Conservation (phyloP, 2,329 filamentous ascomycete genomes). For the Neofusicoccum umdonicola region DNA sequence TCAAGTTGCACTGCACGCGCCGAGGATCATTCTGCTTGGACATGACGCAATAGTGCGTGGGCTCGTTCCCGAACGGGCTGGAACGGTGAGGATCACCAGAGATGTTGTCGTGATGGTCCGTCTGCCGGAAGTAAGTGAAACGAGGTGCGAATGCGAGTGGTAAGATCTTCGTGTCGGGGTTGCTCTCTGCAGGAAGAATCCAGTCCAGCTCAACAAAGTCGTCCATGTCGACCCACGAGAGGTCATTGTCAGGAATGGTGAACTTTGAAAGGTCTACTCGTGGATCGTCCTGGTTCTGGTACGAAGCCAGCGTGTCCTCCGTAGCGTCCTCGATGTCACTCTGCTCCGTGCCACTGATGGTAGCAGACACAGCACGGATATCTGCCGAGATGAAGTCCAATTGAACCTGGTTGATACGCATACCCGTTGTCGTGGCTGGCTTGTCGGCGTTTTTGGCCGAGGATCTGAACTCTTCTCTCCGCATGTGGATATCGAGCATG, state of each 20-base stretch:
- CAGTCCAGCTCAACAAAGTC: constrained; percentile 98
- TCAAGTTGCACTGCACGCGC: constrained; percentile 80
- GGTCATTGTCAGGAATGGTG: constrained; percentile 91
- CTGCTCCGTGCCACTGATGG: constrained; percentile 74
- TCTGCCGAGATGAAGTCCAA: constrained; percentile 89
- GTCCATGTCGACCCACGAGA: constrained; percentile 98
- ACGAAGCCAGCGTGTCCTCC: constrained; percentile 60
- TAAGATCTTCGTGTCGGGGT: constrained; percentile 90
- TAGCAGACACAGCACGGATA: constrained; percentile 88
- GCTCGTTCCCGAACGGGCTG: constrained; percentile 89
- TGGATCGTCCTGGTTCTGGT: constrained; percentile 50
- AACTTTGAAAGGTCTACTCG: constrained; percentile 75
- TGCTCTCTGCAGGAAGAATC: constrained; percentile 85
- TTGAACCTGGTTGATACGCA: constrained; percentile 94
- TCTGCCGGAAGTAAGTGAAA: constrained; percentile 96
- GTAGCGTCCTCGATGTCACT: constrained; percentile 69
- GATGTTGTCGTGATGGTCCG: constrained; percentile 80
- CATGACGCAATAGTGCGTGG: constrained; percentile 95
- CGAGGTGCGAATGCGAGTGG: constrained; percentile 90
- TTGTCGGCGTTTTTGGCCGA: constrained; percentile 65
- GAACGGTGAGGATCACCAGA: constrained; percentile 77
- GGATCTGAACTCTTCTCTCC: constrained; percentile 86
- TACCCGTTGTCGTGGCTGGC: constrained; percentile 79
- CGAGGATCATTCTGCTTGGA: constrained; percentile 71
- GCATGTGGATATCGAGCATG: constrained; percentile 93